Evolutionary conservation across 352 stramenopile species (phyloP).

Genomic region (Phytopythium cucurbitacearum): DNA sequence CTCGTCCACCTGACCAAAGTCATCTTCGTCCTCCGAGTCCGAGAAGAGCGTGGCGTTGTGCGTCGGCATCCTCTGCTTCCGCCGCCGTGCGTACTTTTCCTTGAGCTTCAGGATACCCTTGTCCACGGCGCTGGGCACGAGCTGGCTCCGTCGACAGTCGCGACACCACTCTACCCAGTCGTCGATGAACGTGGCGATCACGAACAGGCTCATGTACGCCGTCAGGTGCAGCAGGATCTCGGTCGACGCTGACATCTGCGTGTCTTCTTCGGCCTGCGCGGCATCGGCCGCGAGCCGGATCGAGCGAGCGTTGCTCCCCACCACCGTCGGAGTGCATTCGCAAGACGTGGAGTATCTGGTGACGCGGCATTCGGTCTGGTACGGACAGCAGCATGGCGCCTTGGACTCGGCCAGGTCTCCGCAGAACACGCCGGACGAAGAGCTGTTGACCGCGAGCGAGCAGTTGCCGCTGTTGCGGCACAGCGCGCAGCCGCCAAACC

Average conservation of each 20-base stretch:
- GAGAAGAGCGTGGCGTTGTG: conserved; percentile 3
- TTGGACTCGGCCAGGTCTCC: conserved; percentile 48
- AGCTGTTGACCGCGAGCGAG: conserved; percentile 51
- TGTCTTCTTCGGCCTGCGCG: conserved; percentile 3
- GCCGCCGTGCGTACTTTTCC: conserved; percentile 2
- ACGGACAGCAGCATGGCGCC: conserved; percentile 62
- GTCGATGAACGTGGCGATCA: conserved; percentile 31
- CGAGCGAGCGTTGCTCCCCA: no score
- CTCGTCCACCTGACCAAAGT: background rate
- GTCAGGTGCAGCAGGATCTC: conserved; percentile 36
- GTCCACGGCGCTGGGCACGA: conserved; percentile 29
- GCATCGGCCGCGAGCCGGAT: background rate
- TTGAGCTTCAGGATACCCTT: conserved; percentile 5
- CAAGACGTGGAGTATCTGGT: conserved; percentile 44
- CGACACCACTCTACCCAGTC: conserved; percentile 36
- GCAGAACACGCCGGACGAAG: conserved; percentile 55
- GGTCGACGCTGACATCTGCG: conserved; percentile 25
- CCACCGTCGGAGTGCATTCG: conserved; percentile 25
- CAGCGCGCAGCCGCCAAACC: conserved; percentile 34
- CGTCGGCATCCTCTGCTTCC: background rate
- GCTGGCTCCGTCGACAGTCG: conserved; percentile 25
- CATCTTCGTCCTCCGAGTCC: conserved; percentile 7
- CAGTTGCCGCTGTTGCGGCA: conserved; percentile 67
- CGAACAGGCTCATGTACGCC: conserved; percentile 29
- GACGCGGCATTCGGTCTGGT: conserved; percentile 60